Base-by-base conservation (phyloP, 805 yeast species). In the Lachancea waltii region DNA sequence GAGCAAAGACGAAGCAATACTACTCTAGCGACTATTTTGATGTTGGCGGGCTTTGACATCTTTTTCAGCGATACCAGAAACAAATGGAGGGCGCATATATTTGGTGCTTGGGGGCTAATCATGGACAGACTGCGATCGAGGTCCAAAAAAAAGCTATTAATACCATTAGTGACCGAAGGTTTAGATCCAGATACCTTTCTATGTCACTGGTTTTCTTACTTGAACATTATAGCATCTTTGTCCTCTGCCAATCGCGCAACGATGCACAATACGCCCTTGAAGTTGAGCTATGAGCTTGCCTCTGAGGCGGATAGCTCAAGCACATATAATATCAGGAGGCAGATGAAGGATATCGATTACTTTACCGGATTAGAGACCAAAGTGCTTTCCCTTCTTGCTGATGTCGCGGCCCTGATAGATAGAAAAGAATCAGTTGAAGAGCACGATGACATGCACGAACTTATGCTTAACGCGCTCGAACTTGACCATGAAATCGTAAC, bases 331-430 rank as follows among this genome's bases (percentile, higher is more conserved):
- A 27, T 14, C 4, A 18, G 41, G n/a, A 10, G 8, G 11, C 31
- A 18, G 9, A 16, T 33, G 30, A n/a, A 35, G 36, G 76, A 74
- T 46, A 75, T 81, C 35, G 86, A 81, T 51, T 73, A 71, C 40
- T 63, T 79, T 35, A 62, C 73, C 36, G 94, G 92, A 1, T 73
- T 84, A 53, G 87, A 84, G 46, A 65, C 79, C 9, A 68, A 67
- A 44, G 65, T 81, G 40, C 60, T 83, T 13, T 80, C 84, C 0
- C 65, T 71, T 19, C 75, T 75, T 42, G 69, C 81, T 14, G 70
- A 73, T 28, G 68, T 79, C 8, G 27, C 37, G n/a, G n/a, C 9
- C 19, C 24, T 30, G 29, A 64, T 72, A 17, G 59, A 67, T 33
- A 47, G 56, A 33, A 21, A 25, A 16, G 38, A 29, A 14, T 58